These are phyloP conservation scores for Colletotrichum liriopes DNA, from an alignment of 2,329 filamentous ascomycete genomes.

Conservation along the genomic window DNA sequence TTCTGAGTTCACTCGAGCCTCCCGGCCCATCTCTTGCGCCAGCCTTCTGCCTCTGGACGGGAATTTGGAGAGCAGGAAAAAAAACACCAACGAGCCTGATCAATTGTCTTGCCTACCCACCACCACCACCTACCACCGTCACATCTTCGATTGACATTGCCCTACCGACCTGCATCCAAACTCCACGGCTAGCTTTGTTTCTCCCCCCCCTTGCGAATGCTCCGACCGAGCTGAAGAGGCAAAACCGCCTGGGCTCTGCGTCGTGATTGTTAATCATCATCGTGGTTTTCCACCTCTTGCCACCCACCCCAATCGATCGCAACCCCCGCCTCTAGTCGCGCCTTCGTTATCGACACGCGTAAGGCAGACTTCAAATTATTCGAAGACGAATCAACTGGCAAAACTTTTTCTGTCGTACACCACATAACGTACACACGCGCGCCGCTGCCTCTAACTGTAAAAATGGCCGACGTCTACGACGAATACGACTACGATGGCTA, in stretches of 20 bases:
- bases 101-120: neutral
- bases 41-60: constrained; percentile 4
- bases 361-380: neutral
- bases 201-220: constrained; percentile 24
- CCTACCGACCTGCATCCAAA: neutral
- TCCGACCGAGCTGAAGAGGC: constrained; percentile 32
- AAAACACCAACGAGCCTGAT: constrained; percentile 22
- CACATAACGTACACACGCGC: neutral
- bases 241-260: constrained; percentile 38
- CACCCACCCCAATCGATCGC: constrained; percentile 28
- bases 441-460: constrained; percentile 40
- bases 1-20: constrained; percentile 21
- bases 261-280: constrained; percentile 39
- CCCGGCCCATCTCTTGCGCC: constrained; percentile 6
- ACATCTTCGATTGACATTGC: neutral
- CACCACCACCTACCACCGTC: neutral
- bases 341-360: neutral
- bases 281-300: constrained; percentile 28
- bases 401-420: neutral
- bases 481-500: constrained; percentile 79
- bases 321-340: constrained; percentile 7
- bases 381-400: neutral
- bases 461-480: constrained; percentile 72
- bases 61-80: constrained; percentile 24
- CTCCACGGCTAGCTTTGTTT: constrained; percentile 6